These are phyloP conservation scores for Venturia carpophila DNA, from an alignment of 2,329 filamentous ascomycete species.

Conservation along the genomic window DNA sequence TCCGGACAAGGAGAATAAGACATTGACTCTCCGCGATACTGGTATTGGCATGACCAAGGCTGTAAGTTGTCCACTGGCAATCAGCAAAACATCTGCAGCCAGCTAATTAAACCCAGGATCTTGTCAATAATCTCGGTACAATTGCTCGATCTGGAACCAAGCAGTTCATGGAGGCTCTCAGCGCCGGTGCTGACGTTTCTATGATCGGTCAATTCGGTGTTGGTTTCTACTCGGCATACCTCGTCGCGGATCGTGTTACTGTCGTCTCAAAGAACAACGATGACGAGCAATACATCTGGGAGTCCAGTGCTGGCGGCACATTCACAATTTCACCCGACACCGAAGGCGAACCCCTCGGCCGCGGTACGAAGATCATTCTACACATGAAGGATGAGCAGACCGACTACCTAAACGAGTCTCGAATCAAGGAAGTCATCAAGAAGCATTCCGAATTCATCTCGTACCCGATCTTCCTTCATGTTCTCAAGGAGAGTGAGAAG, in stretches of 20 bases:
- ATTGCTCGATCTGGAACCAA: constrained; percentile 99
- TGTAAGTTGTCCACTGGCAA: constrained; percentile 52
- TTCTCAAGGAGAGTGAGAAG: constrained; percentile 97
- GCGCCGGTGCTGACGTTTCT: constrained; percentile 96
- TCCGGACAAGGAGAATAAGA: constrained; percentile 95
- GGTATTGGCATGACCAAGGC: constrained; percentile 99
- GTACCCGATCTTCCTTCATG: constrained; percentile 99
- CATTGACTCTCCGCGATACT: constrained; percentile 90
- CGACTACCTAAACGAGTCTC: constrained; percentile 97
- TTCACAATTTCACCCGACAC: constrained; percentile 90
- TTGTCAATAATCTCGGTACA: constrained; percentile 99
- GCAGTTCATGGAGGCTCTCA: constrained; percentile 99
- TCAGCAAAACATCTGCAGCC: neutral
- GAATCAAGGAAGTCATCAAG: constrained; percentile 99
- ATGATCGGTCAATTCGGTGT: constrained; percentile 99
- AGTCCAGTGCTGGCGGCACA: constrained; percentile 93
- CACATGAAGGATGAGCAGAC: constrained; percentile 99
- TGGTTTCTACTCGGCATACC: constrained; percentile 99
- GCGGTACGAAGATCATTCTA: constrained; percentile 95
- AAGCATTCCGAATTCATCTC: constrained; percentile 99
- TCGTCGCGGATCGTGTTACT: constrained; percentile 92
- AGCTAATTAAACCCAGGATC: constrained; percentile 57
- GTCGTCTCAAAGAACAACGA: constrained; percentile 99
- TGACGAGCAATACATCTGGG: constrained; percentile 99
- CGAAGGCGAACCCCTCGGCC: constrained; percentile 82